Evolutionary conservation across 495 filamentous ascomycete species (phyloP), one percentile per base, ranked within the genome.

Genomic region (Lepidopterella palustris): DNA sequence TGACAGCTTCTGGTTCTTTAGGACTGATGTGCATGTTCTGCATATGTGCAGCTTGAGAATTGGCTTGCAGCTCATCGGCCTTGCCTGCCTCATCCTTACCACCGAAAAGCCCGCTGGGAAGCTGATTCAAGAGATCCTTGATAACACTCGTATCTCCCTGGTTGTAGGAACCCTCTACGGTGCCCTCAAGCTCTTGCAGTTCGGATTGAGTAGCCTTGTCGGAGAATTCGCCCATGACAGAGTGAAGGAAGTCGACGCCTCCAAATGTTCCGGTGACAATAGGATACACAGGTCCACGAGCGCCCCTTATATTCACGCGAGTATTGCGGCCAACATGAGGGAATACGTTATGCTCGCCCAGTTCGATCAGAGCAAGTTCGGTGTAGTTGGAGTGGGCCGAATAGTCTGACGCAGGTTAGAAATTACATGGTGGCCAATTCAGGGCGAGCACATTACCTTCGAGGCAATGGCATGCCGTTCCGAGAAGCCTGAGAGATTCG

Each of bases 311-410:
- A 26, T 80, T 73, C 20, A 93, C 65, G 67, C 78, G 76, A 4
- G 89, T 87, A 57, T 78, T 68, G 49, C 86, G 79, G 28, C 90
- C 91, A 57, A 95, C 89, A 68, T 95, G 89, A 21, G 91, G 88
- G 70, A 96, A 96, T 40, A 93, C 73, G 51, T 84, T 80, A 2
- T 72, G 73, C 74, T 95, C 90, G 39, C 89, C 89, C 59, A 95
- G 67, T 70, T 95, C 89, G 61, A 91, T 89, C 31, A 96, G 78
- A 42, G 86, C 87, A 27, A 96, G 82, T 69, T 96, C 91, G 0
- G 77, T 81, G 69, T 95, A 96, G 74, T 96, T 96, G 57, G 89
- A 93, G 71, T 95, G 91, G 40, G 91, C 91, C 15, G 89, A 85
- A 73, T 83, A 96, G 68, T 96, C 90, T 58, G 24, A 5, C 10